Evolutionary conservation across 2,329 filamentous ascomycete genomes (phyloP).

Genomic region (Fusarium concolor): DNA sequence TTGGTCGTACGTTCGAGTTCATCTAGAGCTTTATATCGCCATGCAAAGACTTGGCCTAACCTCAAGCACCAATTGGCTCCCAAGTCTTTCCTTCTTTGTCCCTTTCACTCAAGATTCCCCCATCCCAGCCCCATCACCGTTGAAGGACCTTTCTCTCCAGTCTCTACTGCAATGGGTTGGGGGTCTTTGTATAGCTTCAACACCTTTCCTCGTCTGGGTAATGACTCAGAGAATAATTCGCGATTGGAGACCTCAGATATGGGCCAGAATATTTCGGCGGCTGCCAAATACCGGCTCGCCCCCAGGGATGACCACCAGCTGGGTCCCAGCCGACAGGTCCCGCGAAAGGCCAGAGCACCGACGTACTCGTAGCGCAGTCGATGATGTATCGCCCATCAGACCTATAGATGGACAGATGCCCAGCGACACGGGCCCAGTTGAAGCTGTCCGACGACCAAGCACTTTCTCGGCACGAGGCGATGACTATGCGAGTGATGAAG

Average conservation of each 20-base stretch:
- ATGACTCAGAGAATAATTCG: constrained; percentile 56
- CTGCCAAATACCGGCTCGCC: constrained; percentile 56
- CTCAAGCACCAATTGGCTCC: constrained; percentile 56
- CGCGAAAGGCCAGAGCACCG: constrained; percentile 36
- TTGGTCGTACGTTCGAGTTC: constrained; percentile 59
- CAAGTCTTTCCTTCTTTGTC: constrained; percentile 62
- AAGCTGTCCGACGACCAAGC: constrained; percentile 57
- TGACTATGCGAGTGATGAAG: constrained; percentile 67
- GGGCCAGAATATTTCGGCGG: constrained; percentile 52
- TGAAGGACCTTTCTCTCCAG: constrained; percentile 52
- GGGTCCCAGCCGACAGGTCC: constrained; percentile 16
- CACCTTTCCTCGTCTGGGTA: constrained; percentile 62
- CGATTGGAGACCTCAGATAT: constrained; percentile 52
- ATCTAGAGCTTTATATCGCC: constrained; percentile 64
- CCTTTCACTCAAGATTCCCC: constrained; percentile 66
- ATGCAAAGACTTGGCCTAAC: constrained; percentile 64
- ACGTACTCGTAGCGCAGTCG: constrained; percentile 38
- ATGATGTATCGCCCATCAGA: constrained; percentile 42
- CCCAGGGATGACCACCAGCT: constrained; percentile 38
- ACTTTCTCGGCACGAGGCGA: constrained; percentile 62
- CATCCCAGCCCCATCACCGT: constrained; percentile 59
- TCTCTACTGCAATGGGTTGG: constrained; percentile 60
- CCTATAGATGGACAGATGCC: constrained; percentile 49
- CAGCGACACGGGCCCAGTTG: constrained; percentile 45
- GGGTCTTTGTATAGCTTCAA: constrained; percentile 55